Conservation (phyloP, 495 filamentous ascomycete species). For the Daldinia grandis region DNA sequence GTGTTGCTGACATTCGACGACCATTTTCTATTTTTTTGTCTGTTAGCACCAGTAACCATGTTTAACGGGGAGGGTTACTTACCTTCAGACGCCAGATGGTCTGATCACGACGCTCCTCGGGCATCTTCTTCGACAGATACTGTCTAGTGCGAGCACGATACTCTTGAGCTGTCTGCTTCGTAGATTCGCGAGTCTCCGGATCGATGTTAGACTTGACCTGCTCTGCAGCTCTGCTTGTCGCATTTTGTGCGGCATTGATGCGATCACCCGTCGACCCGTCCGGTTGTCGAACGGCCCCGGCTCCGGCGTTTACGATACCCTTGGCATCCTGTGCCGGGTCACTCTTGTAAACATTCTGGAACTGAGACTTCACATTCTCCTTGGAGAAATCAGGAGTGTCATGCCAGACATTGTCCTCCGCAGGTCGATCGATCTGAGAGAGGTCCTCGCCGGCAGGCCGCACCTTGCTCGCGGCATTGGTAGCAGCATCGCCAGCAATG, state of each 20-base stretch:
- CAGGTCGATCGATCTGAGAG: conserved; percentile 78
- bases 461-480: conserved; percentile 78
- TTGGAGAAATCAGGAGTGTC: conserved; percentile 82
- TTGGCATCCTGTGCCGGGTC: conserved; percentile 63
- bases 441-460: conserved; percentile 83
- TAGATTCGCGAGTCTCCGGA: conserved; percentile 56
- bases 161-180: conserved; percentile 48
- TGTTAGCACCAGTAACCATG: conserved; percentile 18
- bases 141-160: conserved; percentile 68
- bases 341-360: conserved; percentile 65
- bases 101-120: conserved; percentile 93
- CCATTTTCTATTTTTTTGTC: conserved; percentile 76
- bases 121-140: conserved; percentile 85
- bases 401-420: conserved; percentile 92
- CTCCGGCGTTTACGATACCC: conserved; percentile 49
- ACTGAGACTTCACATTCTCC: conserved; percentile 71
- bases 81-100: conserved; percentile 87
- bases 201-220: conserved; percentile 57
- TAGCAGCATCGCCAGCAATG: conserved; percentile 88
- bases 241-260: conserved; percentile 54
- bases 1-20: conserved; percentile 93
- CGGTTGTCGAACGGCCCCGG: conserved; percentile 53
- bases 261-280: conserved; percentile 63
- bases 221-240: conserved; percentile 59
- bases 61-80: conserved; percentile 3